Conservation (phyloP, 176 grass and related monocot genomes). For the Juncus effusus region DNA sequence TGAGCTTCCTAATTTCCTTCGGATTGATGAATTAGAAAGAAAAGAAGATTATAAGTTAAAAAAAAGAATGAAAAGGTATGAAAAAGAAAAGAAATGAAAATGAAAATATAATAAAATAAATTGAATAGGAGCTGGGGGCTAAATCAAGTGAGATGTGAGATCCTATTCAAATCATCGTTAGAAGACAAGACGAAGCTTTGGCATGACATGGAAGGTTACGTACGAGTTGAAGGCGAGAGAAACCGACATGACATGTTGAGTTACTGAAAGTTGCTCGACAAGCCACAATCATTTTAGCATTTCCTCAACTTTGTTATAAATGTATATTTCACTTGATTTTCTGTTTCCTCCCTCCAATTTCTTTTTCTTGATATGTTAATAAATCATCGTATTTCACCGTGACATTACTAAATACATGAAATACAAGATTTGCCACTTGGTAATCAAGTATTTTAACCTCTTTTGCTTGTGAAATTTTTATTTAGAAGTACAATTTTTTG, state of each 20-base stretch:
- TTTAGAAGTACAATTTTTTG: no score
- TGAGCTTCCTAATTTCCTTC: no score
- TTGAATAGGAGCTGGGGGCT: no score
- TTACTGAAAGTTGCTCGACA: conserved; percentile 23
- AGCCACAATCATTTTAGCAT: conserved; percentile 27
- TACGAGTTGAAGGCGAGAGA: conserved; percentile 18
- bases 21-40: no score
- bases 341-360: neutral
- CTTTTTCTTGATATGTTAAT: no score
- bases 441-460: no score
- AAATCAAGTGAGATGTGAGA: conserved; percentile 8
- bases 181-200: conserved; percentile 24
- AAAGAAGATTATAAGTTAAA: conserved; percentile 6
- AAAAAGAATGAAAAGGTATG: neutral
- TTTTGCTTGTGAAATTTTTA: no score
- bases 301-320: conserved; percentile 30
- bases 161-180: conserved; percentile 16
- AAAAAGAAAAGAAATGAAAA: conserved; percentile 1
- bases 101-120: neutral
- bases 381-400: no score
- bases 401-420: no score
- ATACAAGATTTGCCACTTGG: no score
- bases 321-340: conserved; percentile 21
- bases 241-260: conserved; percentile 30
- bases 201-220: conserved; percentile 9